Evolutionary conservation across 306 rosid genomes (phyloP), one percentile per base, ranked within the genome.

Genomic region (Geum urbanum): DNA sequence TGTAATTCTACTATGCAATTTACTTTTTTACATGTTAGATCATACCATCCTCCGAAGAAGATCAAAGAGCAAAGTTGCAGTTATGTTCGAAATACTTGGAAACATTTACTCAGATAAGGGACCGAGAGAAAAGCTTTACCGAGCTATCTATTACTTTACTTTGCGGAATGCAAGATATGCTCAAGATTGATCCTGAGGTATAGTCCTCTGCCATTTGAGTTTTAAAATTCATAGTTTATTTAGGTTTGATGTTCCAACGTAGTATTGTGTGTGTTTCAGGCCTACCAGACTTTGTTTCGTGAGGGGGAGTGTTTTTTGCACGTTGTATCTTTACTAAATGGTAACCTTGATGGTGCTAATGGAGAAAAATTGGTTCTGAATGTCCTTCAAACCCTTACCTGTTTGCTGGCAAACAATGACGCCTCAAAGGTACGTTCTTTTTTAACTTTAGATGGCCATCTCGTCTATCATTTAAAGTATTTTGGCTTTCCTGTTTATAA

Each of bases 241-340:
- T 50, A 39, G 39, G 44, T 75, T 73, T 71, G 63, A 56, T 52
- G 48, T 74, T 83, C 58, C 80, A 63, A 73, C 68, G 69, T 67
- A 13, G 46, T 61, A 74, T 73, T 76, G 46, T 69, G 47, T 76
- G 62, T 35, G 63, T 35, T 68, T 64, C 95, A 94, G 99, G 88
- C 87, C 91, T 94, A 90, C 80, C 99, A 94, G 76, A 82, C 87
- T 77, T 78, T 94, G 76, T 94, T 94, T 82, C 92, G 91, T 75
- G 99, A 88, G 44, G 99, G 97, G 69, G 99, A 88, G 75, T 94
- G 99, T 85, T 94, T 94, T 86, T 79, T 94, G 91, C 99, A 94
- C 72, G 85, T 94, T 57, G 96, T 94, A 63, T 94, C 99, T 13
- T 86, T 94, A 70, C 89, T 94, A 76, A 94, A 94, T 77, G 87